Base-by-base conservation (phyloP, 1,139 yeast genomes). In the Geotrichum macrosporum region DNA sequence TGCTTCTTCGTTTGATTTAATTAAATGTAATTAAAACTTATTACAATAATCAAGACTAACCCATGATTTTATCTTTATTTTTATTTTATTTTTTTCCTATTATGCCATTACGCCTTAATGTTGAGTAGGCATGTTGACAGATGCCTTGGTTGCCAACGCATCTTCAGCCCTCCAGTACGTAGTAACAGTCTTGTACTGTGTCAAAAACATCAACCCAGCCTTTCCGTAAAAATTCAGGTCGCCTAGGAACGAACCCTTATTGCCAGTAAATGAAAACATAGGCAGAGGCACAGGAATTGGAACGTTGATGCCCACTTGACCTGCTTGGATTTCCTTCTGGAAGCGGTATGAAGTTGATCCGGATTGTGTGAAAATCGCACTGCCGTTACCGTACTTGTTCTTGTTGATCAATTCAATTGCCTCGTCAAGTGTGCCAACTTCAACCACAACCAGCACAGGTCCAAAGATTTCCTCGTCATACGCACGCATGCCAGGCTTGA, bases 281-380 rank as follows among this genome's bases (percentile, higher is more conserved):
- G 92, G 89, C 62, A 83, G 70, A 50, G 89, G 89, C 18, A 83
- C 92, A n/a, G 89, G 92, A 55, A 83, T 83, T 22, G 92, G 89
- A 41, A 83, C 87, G 58, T 83, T 83, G 59, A 83, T 75, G 52
- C 92, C 92, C 48, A 83, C 84, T 67, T 83, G 89, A 22, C 92
- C 92, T 51, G 82, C 79, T 51, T 81, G 84, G 52, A 82, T 77
- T 57, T 78, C 75, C 68, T 77, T 80, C 61, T 77, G 80, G 72
- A 82, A 83, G 63, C 78, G 78, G 67, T 81, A 82, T 1, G 85
- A 83, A 19, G 78, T 72, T 20, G 84, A 72, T 15, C 92, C 92
- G 1, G 84, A 77, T 29, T 75, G 70, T 18, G 92, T 83, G 71
- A 82, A 83, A 53, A 83, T 67, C 12, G 88, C 76, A 32, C 78